phyloP scores from a whole-genome alignment of 2,329 filamentous ascomycete species.

The Rutstroemia sp. region DNA sequence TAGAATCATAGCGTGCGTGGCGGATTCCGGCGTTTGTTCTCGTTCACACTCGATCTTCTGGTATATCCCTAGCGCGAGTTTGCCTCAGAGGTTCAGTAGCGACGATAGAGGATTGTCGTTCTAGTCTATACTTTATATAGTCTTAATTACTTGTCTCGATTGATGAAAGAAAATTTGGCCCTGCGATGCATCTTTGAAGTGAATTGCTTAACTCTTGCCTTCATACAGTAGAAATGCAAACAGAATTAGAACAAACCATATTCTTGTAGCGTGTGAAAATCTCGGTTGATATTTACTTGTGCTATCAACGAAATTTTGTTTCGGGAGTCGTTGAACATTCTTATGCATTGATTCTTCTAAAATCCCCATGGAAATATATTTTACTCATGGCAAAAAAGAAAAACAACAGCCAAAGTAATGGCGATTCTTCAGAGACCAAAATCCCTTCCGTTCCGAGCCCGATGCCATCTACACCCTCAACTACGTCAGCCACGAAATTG shows the following conservation, averaged over 20 bases:
- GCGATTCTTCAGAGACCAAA: constrained; percentile 21
- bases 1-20: constrained; percentile 10
- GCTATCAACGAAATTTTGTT: constrained; percentile 10
- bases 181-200: not conserved
- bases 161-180: constrained; percentile 1
- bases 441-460: constrained; percentile 12
- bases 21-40: constrained; percentile 7
- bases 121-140: constrained; percentile 6
- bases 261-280: constrained; percentile 10
- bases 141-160: constrained; percentile 7
- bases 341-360: constrained; percentile 3
- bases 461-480: constrained; percentile 14
- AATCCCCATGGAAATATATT: not conserved
- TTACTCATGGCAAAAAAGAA: constrained; percentile 40
- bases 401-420: constrained; percentile 33
- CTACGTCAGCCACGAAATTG: constrained; percentile 20
- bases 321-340: not conserved
- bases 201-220: not conserved
- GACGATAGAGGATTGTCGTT: not conserved
- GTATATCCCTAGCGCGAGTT: constrained; percentile 10
- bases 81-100: constrained; percentile 5
- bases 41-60: constrained; percentile 7
- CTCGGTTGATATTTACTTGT: constrained; percentile 11
- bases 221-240: not conserved
- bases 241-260: not conserved